A percentile compares a stretch with the other conserved stretches of the same genome.
Evolutionary conservation across 176 grass and related monocot species (phyloP).

Genomic region (Canna indica): DNA sequence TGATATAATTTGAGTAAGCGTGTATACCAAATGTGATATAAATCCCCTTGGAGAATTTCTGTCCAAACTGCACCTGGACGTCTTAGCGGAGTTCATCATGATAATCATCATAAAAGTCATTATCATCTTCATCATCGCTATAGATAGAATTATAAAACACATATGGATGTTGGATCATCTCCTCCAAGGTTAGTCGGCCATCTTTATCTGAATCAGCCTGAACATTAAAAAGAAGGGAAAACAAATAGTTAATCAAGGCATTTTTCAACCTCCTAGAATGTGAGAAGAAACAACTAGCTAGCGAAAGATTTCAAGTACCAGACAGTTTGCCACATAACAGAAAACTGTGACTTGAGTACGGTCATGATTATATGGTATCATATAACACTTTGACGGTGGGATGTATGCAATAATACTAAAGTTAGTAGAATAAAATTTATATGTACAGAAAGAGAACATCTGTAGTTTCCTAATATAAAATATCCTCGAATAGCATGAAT

Average conservation of each 20-base stretch:
- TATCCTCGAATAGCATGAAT: not conserved
- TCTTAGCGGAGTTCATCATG: slow-evolving; percentile 83
- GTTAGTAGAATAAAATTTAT: no score
- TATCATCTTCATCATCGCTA: slow-evolving; percentile 30
- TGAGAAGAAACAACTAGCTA: not conserved
- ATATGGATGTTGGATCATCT: slow-evolving; percentile 63
- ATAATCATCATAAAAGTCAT: slow-evolving; percentile 34
- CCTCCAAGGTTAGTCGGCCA: slow-evolving; percentile 51
- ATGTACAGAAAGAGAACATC: no score
- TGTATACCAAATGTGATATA: no score
- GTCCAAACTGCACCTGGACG: slow-evolving; percentile 7
- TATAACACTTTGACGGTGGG: no score
- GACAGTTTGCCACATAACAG: not conserved
- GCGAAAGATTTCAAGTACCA: not conserved
- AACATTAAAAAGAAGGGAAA: no score
- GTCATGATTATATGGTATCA: no score
- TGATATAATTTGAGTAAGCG: no score
- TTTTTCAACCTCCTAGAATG: not conserved
- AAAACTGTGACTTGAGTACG: not conserved
- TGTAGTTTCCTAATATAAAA: no score
- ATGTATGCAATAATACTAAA: no score
- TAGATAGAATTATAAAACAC: slow-evolving; percentile 70
- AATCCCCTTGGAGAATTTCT: no score
- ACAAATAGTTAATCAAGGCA: not conserved
- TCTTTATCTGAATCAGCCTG: slow-evolving; percentile 74